Percentiles rank a stretch among this genome's conserved stretches.
phyloP scores from a whole-genome alignment of 1,284 basidiomycete species.

The Agaricales sp. region DNA sequence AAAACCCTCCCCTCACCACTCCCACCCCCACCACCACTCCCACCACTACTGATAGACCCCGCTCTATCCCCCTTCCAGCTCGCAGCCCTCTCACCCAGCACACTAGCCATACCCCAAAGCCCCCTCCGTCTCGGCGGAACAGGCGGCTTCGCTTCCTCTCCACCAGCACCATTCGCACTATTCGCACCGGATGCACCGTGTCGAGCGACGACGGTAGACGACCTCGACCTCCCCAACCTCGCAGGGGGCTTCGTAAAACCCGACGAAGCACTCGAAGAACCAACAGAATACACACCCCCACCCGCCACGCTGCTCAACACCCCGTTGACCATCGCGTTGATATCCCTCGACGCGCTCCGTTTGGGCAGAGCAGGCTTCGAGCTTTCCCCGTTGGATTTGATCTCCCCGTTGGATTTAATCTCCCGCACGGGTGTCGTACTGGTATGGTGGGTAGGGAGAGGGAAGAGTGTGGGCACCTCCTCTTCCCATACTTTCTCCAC shows the following conservation, averaged over 20 bases:
- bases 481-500: constrained; percentile 85
- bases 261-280: background rate
- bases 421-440: no score
- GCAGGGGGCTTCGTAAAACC: constrained; percentile 5
- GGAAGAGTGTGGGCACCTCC: constrained; percentile 34
- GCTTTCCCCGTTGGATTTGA: constrained; percentile 9
- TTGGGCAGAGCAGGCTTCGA: constrained; percentile 11
- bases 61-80: constrained; percentile 12
- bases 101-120: constrained; percentile 48
- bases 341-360: background rate
- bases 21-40: constrained; percentile 15
- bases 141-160: constrained; percentile 25
- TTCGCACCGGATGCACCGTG: constrained; percentile 5
- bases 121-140: constrained; percentile 41
- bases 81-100: constrained; percentile 40
- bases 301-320: background rate
- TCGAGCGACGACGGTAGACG: background rate
- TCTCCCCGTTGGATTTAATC: constrained; percentile 8
- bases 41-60: no score
- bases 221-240: constrained; percentile 7
- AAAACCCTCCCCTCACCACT: constrained; percentile 19
- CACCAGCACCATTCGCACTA: no score
- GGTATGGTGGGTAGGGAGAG: constrained; percentile 20
- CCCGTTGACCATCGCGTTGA: background rate
- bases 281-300: background rate